These are phyloP conservation scores for Chlamydomonas schloesseri DNA, from an alignment of 139 green algal species.

Conservation along the genomic window DNA sequence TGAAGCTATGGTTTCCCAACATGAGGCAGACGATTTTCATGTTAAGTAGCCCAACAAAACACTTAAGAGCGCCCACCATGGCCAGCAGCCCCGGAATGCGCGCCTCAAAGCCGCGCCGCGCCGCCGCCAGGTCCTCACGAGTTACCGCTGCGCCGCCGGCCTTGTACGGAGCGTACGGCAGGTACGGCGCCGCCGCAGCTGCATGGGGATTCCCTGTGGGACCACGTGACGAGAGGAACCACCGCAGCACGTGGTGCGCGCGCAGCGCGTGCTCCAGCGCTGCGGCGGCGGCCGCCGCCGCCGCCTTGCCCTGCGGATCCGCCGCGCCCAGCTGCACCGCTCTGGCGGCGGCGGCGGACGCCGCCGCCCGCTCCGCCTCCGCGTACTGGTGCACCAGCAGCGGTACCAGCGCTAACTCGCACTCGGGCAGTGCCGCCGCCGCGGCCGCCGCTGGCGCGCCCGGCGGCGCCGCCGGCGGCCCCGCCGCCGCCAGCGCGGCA, in stretches of 20 bases:
- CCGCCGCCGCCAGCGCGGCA: conserved; percentile 9
- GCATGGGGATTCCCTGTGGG: background rate
- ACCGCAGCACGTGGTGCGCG: conserved; percentile 52
- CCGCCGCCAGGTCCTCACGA: conserved; percentile 27
- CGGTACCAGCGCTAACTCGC: conserved; percentile 10
- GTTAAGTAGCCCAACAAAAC: no score
- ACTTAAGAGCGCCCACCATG: no score
- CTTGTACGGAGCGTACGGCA: conserved; percentile 38
- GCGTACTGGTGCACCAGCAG: conserved; percentile 47
- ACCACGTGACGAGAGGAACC: conserved; percentile 36
- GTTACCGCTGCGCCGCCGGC: conserved; percentile 1
- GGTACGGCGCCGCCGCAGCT: background rate
- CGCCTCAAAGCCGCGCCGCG: conserved; percentile 30
- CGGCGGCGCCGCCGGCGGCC: background rate
- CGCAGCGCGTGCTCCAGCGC: conserved; percentile 33
- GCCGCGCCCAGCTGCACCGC: background rate
- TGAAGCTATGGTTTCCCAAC: no score
- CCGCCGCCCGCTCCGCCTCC: conserved; percentile 40
- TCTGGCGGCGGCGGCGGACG: background rate
- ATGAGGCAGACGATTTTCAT: no score
- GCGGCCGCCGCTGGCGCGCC: no score
- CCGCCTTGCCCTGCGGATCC: background rate
- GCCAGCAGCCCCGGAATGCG: background rate
- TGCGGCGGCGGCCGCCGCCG: background rate
- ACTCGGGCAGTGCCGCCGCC: background rate